Conservation (phyloP, 2,329 filamentous ascomycete genomes). For the Byssothecium circinans region DNA sequence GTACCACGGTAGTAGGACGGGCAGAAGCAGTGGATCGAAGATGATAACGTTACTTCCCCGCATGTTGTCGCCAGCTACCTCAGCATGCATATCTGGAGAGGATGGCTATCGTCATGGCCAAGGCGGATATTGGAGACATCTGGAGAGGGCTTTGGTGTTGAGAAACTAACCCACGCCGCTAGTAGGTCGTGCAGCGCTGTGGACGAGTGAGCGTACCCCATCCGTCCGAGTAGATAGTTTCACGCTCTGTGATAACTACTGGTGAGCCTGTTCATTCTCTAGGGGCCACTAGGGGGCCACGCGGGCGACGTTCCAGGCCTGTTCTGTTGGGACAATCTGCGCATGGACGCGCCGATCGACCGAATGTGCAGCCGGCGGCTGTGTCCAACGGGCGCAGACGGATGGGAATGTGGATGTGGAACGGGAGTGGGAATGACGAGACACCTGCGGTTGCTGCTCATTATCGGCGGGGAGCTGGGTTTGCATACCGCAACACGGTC, state of each 20-base stretch:
- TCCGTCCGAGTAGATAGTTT: too few relatives aligned
- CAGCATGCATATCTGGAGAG: background rate
- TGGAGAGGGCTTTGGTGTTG: conserved; percentile 26
- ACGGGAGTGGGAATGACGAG: too few relatives aligned
- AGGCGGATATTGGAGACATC: too few relatives aligned
- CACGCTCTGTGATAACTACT: too few relatives aligned
- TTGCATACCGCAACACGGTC: too few relatives aligned
- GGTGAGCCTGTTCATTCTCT: background rate
- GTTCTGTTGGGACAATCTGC: conserved; percentile 6
- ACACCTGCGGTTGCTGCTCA: too few relatives aligned
- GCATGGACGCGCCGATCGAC: conserved; percentile 7
- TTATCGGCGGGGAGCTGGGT: too few relatives aligned
- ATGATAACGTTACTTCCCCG: background rate
- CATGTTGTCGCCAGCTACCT: background rate
- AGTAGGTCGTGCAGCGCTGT: conserved; percentile 10
- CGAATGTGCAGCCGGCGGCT: conserved; percentile 1
- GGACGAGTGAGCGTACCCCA: background rate
- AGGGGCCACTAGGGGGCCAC: background rate
- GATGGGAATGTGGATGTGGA: background rate
- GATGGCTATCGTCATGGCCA: too few relatives aligned
- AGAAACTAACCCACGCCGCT: conserved; percentile 25
- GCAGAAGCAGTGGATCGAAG: background rate
- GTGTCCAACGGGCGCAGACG: background rate
- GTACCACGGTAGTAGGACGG: too few relatives aligned
- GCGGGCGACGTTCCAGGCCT: conserved; percentile 3